Evolutionary conservation across 225 moss, liverwort and hornwort species (phyloP).

Genomic region (Straminergon stramineum): DNA sequence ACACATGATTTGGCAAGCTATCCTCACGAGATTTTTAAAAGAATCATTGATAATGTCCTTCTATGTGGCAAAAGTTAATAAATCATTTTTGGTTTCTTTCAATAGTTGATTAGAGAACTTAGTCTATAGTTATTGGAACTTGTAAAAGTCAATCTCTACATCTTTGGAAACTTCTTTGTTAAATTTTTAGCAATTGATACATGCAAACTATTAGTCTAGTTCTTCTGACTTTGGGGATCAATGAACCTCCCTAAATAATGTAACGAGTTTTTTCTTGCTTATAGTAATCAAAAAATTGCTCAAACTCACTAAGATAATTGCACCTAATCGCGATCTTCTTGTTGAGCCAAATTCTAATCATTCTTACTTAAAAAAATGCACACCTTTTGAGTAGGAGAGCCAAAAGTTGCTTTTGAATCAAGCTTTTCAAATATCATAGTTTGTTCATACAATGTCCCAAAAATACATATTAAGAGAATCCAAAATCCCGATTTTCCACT

Average conservation of each 20-base stretch:
- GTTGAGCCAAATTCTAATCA: not conserved
- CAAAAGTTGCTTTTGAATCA: not conserved
- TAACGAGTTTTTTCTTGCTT: too few relatives aligned
- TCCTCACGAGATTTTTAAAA: not conserved
- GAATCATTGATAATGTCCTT: not conserved
- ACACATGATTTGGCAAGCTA: not conserved
- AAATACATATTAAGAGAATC: too few relatives aligned
- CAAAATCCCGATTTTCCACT: too few relatives aligned
- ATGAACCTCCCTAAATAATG: not conserved
- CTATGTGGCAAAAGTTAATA: not conserved
- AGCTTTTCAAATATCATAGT: not conserved
- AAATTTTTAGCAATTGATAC: not conserved
- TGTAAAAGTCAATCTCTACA: not conserved
- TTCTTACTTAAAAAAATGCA: too few relatives aligned
- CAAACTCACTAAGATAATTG: not conserved
- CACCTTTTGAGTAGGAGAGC: not conserved
- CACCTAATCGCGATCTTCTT: accelerated
- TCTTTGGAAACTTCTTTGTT: not conserved
- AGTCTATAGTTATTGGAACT: not conserved
- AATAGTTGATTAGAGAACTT: not conserved
- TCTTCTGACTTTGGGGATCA: too few relatives aligned
- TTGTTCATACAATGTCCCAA: not conserved
- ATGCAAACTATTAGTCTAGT: not conserved
- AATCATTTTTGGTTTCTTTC: not conserved
- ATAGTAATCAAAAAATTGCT: accelerated